phyloP scores from a whole-genome alignment of 2,329 filamentous ascomycete genomes.

The Pestalotiopsis sp. region DNA sequence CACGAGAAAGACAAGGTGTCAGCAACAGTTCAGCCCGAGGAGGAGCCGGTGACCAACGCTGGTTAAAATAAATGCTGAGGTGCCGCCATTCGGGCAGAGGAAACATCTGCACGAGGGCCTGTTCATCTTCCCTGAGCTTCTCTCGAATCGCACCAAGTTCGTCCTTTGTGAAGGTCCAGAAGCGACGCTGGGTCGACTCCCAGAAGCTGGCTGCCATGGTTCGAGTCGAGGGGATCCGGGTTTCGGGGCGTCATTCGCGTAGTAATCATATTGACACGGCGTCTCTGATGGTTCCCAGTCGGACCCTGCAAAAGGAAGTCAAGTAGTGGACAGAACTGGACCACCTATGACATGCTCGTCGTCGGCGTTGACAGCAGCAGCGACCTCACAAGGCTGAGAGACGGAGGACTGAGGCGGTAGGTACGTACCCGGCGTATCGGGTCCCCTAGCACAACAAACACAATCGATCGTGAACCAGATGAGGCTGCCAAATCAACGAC shows the following conservation, averaged over 20 bases:
- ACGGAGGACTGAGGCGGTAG: no score
- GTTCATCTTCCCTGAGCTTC: slow-evolving; percentile 76
- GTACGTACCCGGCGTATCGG: no score
- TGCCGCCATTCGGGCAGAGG: slow-evolving; percentile 81
- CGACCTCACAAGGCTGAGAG: neutral
- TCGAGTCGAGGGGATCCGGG: neutral
- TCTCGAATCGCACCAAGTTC: slow-evolving; percentile 76
- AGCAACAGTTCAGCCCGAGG: neutral
- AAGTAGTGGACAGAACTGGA: neutral
- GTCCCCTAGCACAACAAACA: no score
- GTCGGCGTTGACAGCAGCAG: neutral
- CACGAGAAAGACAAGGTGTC: neutral
- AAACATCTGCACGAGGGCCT: slow-evolving; percentile 73
- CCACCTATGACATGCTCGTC: neutral
- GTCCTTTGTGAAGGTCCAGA: slow-evolving; percentile 89
- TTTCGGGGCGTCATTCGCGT: neutral
- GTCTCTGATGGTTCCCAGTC: neutral
- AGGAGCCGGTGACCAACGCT: slow-evolving; percentile 60
- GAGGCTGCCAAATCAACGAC: slow-evolving; percentile 2
- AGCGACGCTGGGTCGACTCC: slow-evolving; percentile 87
- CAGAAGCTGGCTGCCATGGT: slow-evolving; percentile 94
- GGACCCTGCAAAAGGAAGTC: neutral
- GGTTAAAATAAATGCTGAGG: slow-evolving; percentile 88
- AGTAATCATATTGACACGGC: slow-evolving; percentile 1
- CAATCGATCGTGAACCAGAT: no score